phyloP scores from a whole-genome alignment of 2,329 filamentous ascomycete species.

The Emmonsiellopsis sp. region DNA sequence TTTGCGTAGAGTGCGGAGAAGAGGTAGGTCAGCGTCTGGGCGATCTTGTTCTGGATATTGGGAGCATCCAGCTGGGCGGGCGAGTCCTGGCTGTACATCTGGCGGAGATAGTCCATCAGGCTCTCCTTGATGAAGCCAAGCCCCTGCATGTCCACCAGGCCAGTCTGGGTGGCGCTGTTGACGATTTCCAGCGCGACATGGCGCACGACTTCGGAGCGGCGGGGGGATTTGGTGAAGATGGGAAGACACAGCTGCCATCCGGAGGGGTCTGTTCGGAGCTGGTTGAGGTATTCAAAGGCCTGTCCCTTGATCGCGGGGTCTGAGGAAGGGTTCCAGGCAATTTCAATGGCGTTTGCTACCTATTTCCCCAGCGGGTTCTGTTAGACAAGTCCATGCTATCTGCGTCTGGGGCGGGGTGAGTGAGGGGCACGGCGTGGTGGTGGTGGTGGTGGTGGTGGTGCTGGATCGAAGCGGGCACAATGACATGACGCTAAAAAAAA shows the following conservation, averaged over 20 bases:
- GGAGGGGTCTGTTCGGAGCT: conserved; percentile 69
- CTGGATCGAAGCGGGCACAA: neutral
- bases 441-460: conserved; percentile 4
- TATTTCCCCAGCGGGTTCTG: conserved; percentile 28
- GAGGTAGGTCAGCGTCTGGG: conserved; percentile 88
- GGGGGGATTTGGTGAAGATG: conserved; percentile 72
- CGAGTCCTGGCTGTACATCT: conserved; percentile 55
- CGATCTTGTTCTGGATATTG: conserved; percentile 89
- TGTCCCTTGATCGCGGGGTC: conserved; percentile 67
- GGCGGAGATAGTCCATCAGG: conserved; percentile 69
- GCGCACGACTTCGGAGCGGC: conserved; percentile 71
- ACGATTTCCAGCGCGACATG: conserved; percentile 86
- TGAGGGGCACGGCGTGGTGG: conserved; percentile 1
- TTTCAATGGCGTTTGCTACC: conserved; percentile 92
- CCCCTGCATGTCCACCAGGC: conserved; percentile 62
- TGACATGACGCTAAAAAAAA: conserved; percentile 2
- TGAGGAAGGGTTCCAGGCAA: conserved; percentile 75
- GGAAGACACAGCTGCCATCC: conserved; percentile 84
- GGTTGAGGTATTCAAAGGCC: conserved; percentile 55
- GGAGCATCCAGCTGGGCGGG: conserved; percentile 56
- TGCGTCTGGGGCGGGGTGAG: neutral
- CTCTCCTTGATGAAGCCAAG: conserved; percentile 70
- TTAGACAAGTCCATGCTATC: conserved; percentile 12
- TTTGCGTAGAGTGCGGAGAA: conserved; percentile 80
- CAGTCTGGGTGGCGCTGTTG: conserved; percentile 79